Percentiles rank a stretch among this genome's conserved stretches.
Conservation (phyloP, 805 yeast genomes). For the Ogataea thermomethanolica region DNA sequence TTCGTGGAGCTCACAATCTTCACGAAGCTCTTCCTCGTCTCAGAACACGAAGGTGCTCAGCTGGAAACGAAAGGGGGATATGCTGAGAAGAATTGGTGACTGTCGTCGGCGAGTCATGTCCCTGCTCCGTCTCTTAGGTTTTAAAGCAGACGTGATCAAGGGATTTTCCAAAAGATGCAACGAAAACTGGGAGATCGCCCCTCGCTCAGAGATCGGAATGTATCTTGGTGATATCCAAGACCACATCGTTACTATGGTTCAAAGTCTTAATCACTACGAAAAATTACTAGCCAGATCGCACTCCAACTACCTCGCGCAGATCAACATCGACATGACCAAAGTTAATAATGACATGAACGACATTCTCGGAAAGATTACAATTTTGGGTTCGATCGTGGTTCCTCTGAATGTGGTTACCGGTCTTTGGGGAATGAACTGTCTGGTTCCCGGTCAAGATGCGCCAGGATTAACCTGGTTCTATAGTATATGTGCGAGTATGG, state of each 20-base stretch:
- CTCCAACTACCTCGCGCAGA: constrained; percentile 92
- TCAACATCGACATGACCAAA: constrained; percentile 95
- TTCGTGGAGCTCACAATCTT: constrained; percentile 18
- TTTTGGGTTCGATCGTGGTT: constrained; percentile 89
- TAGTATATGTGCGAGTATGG: constrained; percentile 45
- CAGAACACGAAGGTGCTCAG: constrained; percentile 48
- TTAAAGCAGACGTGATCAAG: constrained; percentile 96
- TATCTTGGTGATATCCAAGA: constrained; percentile 97
- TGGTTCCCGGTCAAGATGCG: constrained; percentile 87
- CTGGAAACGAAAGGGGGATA: constrained; percentile 92
- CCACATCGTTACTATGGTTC: constrained; percentile 96
- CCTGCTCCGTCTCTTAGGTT: constrained; percentile 74
- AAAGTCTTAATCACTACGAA: constrained; percentile 90
- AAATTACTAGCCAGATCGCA: constrained; percentile 92
- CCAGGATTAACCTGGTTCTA: constrained; percentile 67
- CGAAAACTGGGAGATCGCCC: constrained; percentile 78
- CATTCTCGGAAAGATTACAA: constrained; percentile 88
- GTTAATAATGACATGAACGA: constrained; percentile 97
- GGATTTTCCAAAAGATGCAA: constrained; percentile 90
- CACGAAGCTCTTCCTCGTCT: constrained; percentile 27
- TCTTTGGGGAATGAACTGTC: constrained; percentile 97
- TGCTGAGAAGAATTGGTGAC: constrained; percentile 93
- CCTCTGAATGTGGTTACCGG: constrained; percentile 97
- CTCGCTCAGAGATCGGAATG: constrained; percentile 85
- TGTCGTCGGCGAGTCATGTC: constrained; percentile 94